Conservation (phyloP, 148 eudicot genomes). For the Silene conica region DNA sequence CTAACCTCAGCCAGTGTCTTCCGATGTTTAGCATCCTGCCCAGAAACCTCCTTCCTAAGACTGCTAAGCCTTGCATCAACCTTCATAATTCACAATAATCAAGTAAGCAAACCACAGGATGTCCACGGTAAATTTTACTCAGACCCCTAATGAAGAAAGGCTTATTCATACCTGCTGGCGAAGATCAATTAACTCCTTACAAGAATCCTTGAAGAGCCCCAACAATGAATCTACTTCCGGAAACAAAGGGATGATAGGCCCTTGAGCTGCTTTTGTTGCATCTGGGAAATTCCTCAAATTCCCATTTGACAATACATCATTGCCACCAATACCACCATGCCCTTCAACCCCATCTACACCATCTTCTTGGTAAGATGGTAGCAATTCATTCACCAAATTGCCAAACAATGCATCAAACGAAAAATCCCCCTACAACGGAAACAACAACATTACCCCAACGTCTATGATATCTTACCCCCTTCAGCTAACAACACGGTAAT, state of each 20-base stretch:
- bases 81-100: constrained; percentile 34
- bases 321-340: constrained; percentile 30
- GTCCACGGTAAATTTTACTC: background rate
- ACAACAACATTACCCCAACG: background rate
- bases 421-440: constrained; percentile 69
- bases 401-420: constrained; percentile 98
- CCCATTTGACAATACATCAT: constrained; percentile 61
- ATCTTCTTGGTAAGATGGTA: constrained; percentile 75
- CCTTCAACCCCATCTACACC: constrained; percentile 60
- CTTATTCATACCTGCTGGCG: constrained; percentile 57
- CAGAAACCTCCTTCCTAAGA: constrained; percentile 82
- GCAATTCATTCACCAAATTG: constrained; percentile 73
- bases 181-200: constrained; percentile 78
- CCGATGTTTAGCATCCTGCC: constrained; percentile 92
- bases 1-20: constrained; percentile 95
- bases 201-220: constrained; percentile 79
- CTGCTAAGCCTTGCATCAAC: constrained; percentile 76
- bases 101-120: constrained; percentile 9
- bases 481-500: background rate
- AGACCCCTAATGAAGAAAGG: constrained; percentile 2
- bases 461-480: background rate
- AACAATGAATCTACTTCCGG: constrained; percentile 90
- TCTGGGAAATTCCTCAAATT: constrained; percentile 38
- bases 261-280: constrained; percentile 41
- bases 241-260: constrained; percentile 67